A percentile compares a stretch with the other conserved stretches of the same genome.
These are phyloP conservation scores for Kodamaea neixiangensis DNA, from an alignment of 805 yeast genomes.

Conservation along the genomic window DNA sequence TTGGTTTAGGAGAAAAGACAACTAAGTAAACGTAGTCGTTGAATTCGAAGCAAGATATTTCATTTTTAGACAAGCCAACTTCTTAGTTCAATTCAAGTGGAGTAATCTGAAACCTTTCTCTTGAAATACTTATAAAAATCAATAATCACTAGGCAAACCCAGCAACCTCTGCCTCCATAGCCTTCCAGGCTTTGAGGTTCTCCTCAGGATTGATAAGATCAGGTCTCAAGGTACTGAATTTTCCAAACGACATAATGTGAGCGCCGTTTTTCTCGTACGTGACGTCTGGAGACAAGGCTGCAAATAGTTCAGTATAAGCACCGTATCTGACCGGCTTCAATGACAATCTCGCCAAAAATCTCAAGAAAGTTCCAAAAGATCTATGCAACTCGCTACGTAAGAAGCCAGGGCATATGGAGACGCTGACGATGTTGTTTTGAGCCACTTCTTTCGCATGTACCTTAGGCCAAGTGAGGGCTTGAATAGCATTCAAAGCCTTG, in stretches of 20 bases:
- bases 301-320: conserved; percentile 46
- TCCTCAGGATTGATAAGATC: conserved; percentile 37
- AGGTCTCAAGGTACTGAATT: conserved; percentile 27
- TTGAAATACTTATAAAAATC: too few relatives aligned
- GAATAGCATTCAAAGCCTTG: conserved; percentile 42
- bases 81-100: too few relatives aligned
- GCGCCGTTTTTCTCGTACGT: conserved; percentile 32
- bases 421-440: conserved; percentile 28
- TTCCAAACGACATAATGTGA: conserved; percentile 41
- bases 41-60: too few relatives aligned
- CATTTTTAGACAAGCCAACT: too few relatives aligned
- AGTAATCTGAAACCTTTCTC: too few relatives aligned
- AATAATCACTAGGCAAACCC: not conserved
- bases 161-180: conserved; percentile 27
- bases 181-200: conserved; percentile 37
- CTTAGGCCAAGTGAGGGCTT: conserved; percentile 36
- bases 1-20: too few relatives aligned
- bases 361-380: conserved; percentile 15
- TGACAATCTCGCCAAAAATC: not conserved
- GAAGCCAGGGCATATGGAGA: conserved; percentile 45
- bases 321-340: conserved; percentile 34
- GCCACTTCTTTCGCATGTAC: conserved; percentile 23
- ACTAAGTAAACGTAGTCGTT: too few relatives aligned
- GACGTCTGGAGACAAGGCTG: conserved; percentile 41
- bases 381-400: conserved; percentile 37